Conservation (phyloP, 2,329 filamentous ascomycete species). For the Venturia nashicola region DNA sequence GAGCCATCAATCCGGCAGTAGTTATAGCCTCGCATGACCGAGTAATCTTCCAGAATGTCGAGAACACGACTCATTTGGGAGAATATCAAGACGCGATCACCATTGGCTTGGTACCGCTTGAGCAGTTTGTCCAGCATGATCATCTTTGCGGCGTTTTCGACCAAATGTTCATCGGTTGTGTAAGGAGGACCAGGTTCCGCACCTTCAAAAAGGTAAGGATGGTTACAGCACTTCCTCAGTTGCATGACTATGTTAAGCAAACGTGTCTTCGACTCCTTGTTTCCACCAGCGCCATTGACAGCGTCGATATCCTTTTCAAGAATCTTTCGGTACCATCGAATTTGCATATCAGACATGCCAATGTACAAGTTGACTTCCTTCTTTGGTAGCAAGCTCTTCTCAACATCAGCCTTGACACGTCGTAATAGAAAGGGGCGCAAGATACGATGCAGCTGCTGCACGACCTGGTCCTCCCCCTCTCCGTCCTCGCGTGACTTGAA, state of each 20-base stretch:
- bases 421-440: conserved; percentile 87
- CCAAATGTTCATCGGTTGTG: conserved; percentile 90
- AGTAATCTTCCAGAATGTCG: conserved; percentile 97
- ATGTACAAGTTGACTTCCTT: conserved; percentile 96
- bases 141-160: conserved; percentile 96
- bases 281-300: conserved; percentile 90
- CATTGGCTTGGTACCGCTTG: conserved; percentile 68
- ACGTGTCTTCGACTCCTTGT: conserved; percentile 93
- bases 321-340: conserved; percentile 99
- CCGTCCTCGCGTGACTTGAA: conserved; percentile 52
- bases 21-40: conserved; percentile 85
- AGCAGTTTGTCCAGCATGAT: conserved; percentile 88
- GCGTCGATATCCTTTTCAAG: conserved; percentile 98
- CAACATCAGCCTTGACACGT: conserved; percentile 93
- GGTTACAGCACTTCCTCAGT: conserved; percentile 95
- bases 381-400: conserved; percentile 94
- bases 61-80: conserved; percentile 97
- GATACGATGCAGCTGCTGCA: conserved; percentile 89
- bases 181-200: conserved; percentile 95
- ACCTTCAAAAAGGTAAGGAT: conserved; percentile 95
- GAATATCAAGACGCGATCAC: conserved; percentile 94
- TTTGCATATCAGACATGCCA: conserved; percentile 98
- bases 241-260: conserved; percentile 99
- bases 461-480: conserved; percentile 78
- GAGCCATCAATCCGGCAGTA: conserved; percentile 97